A percentile compares a stretch with the other conserved stretches of the same genome.
phyloP scores from a whole-genome alignment of 1,284 basidiomycete species.

The Microbotryum lychnidis-dioicae region DNA sequence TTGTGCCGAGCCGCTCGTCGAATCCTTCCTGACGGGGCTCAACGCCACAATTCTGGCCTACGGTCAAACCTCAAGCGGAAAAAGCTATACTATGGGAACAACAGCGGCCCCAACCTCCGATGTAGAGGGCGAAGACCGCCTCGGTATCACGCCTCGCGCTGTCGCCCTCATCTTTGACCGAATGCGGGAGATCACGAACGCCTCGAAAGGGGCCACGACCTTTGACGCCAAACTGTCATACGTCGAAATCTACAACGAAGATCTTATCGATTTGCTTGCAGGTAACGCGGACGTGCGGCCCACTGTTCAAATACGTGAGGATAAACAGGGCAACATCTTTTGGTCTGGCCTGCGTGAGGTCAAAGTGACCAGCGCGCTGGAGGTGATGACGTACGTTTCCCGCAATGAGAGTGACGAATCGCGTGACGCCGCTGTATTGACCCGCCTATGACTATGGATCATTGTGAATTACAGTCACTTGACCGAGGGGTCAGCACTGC shows the following conservation, averaged over 20 bases:
- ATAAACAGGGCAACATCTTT: constrained; percentile 90
- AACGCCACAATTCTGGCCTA: constrained; percentile 98
- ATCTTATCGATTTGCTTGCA: constrained; percentile 49
- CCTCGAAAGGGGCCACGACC: constrained; percentile 57
- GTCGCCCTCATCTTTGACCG: constrained; percentile 81
- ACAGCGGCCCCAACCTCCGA: constrained; percentile 65
- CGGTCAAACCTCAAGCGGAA: constrained; percentile 94
- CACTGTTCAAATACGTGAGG: constrained; percentile 91
- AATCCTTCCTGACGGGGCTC: constrained; percentile 87
- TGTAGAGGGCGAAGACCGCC: constrained; percentile 47
- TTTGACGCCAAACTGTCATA: constrained; percentile 65
- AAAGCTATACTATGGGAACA: constrained; percentile 84
- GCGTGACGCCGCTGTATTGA: constrained; percentile 6
- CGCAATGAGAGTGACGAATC: neutral
- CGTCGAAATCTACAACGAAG: constrained; percentile 95
- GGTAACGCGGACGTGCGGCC: constrained; percentile 60
- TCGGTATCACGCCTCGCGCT: constrained; percentile 87
- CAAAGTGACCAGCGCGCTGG: constrained; percentile 65
- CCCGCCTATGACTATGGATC: too few species aligned
- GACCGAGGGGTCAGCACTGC: constrained; percentile 69
- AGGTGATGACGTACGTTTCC: constrained; percentile 77
- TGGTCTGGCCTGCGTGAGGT: constrained; percentile 94
- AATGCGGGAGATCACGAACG: constrained; percentile 65
- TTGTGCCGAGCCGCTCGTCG: constrained; percentile 75
- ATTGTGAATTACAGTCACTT: constrained; percentile 14